Percentiles rank a stretch among this genome's conserved stretches.
phyloP scores from a whole-genome alignment of 805 yeast species.

The Yueomyces sinensis region DNA sequence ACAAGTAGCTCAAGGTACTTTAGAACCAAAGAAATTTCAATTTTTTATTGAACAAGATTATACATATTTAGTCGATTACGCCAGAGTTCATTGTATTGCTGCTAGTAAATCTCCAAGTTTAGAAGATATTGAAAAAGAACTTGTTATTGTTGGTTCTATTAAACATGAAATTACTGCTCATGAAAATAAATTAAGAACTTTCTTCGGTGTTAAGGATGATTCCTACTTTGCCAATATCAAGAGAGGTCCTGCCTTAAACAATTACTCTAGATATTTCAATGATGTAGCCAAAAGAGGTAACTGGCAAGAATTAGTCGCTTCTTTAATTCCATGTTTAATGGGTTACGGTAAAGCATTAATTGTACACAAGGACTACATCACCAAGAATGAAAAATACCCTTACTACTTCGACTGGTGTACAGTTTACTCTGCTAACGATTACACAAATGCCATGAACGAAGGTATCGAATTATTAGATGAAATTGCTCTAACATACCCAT shows the following conservation, averaged over 20 bases:
- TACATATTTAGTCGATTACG: slow-evolving; percentile 55
- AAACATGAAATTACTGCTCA: slow-evolving; percentile 46
- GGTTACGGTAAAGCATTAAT: slow-evolving; percentile 54
- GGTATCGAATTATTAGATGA: slow-evolving; percentile 39
- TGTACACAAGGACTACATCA: slow-evolving; percentile 22
- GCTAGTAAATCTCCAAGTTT: slow-evolving; percentile 47
- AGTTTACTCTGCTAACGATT: slow-evolving; percentile 50
- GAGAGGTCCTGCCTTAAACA: slow-evolving; percentile 44
- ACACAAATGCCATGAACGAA: slow-evolving; percentile 33
- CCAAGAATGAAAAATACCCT: slow-evolving; percentile 12
- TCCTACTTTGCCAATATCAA: slow-evolving; percentile 31
- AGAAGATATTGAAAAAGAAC: slow-evolving; percentile 36
- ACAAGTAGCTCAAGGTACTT: slow-evolving; percentile 36
- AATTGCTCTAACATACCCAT: slow-evolving; percentile 28
- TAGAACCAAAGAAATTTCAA: slow-evolving; percentile 38
- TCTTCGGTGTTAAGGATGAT: slow-evolving; percentile 26
- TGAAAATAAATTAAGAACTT: slow-evolving; percentile 32
- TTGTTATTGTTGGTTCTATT: slow-evolving; percentile 37
- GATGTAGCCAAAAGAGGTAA: slow-evolving; percentile 40
- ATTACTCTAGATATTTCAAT: slow-evolving; percentile 47
- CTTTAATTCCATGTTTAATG: slow-evolving; percentile 62
- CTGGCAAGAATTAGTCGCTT: slow-evolving; percentile 52
- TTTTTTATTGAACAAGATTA: slow-evolving; percentile 48
- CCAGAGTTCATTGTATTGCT: slow-evolving; percentile 50
- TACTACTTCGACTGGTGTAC: slow-evolving; percentile 40